phyloP scores from a whole-genome alignment of 1,284 basidiomycete species.

The Rhodotorula sp. region DNA sequence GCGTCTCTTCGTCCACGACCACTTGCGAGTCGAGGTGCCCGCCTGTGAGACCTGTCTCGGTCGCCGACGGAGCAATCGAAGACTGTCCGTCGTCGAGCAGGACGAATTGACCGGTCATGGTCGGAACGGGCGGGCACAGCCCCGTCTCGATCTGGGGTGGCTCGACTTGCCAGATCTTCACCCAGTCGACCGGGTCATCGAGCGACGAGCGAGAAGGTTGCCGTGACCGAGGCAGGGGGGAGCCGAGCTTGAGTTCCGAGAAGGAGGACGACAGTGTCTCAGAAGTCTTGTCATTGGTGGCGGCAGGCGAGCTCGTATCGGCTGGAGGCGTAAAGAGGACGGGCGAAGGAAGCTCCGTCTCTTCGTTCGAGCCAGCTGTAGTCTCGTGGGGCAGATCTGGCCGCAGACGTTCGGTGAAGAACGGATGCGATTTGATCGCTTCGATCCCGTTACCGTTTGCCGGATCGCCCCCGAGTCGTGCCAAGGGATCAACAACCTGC shows the following conservation, averaged over 20 bases:
- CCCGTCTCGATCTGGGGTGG: constrained; percentile 52
- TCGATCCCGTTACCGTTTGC: constrained; percentile 51
- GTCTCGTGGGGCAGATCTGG: background rate
- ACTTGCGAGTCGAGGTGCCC: background rate
- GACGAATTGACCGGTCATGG: constrained; percentile 33
- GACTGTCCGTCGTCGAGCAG: constrained; percentile 18
- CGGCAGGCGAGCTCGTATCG: background rate
- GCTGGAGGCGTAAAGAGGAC: background rate
- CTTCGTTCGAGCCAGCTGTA: background rate
- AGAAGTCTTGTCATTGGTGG: background rate
- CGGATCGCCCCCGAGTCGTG: constrained; percentile 65
- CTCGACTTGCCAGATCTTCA: constrained; percentile 64
- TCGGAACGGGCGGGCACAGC: constrained; percentile 31
- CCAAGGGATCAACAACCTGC: constrained; percentile 61
- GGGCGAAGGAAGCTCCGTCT: background rate
- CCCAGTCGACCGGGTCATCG: constrained; percentile 60
- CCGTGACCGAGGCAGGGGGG: background rate
- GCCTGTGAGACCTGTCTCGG: constrained; percentile 7
- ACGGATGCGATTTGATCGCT: constrained; percentile 69
- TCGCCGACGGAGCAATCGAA: constrained; percentile 2
- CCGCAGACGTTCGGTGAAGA: constrained; percentile 55
- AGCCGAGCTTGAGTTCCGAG: constrained; percentile 2
- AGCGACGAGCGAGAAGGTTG: constrained; percentile 7
- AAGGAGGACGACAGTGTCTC: background rate
- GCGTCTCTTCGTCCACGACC: constrained; percentile 7